Evolutionary conservation across 2,329 filamentous ascomycete species (phyloP).

Genomic region (Cladosporium sp.): DNA sequence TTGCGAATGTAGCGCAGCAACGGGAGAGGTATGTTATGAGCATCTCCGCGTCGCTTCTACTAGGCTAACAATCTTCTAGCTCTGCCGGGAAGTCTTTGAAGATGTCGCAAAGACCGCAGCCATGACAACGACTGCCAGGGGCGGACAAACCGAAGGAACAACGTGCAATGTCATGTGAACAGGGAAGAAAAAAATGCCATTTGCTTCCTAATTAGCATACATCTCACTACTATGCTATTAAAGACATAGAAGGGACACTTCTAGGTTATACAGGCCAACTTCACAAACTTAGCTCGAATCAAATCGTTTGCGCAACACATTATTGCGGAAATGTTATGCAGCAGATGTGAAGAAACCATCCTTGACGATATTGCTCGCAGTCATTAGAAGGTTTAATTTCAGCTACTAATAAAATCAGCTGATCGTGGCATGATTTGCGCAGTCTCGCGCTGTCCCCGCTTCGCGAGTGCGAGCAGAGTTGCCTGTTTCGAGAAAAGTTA

Average conservation of each 20-base stretch:
- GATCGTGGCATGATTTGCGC: not conserved
- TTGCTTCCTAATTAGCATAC: too few relatives aligned
- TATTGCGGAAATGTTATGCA: too few relatives aligned
- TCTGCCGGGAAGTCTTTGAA: slow-evolving; percentile 57
- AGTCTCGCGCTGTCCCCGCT: not conserved
- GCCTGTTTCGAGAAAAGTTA: not conserved
- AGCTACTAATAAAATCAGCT: not conserved
- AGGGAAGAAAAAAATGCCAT: too few relatives aligned
- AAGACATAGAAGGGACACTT: too few relatives aligned
- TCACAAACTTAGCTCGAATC: too few relatives aligned
- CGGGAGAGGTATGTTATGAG: slow-evolving; percentile 37
- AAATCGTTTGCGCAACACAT: too few relatives aligned
- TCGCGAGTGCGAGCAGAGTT: not conserved
- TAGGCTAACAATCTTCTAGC: slow-evolving; percentile 27
- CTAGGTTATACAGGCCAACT: too few relatives aligned
- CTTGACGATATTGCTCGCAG: too few relatives aligned
- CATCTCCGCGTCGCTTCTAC: not conserved
- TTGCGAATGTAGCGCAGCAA: slow-evolving; percentile 59
- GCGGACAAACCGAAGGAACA: slow-evolving; percentile 43
- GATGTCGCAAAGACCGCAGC: slow-evolving; percentile 56
- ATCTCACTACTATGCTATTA: too few relatives aligned
- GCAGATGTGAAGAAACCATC: too few relatives aligned
- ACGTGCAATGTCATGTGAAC: slow-evolving; percentile 36
- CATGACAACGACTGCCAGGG: slow-evolving; percentile 53
- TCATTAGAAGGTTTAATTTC: too few relatives aligned